Evolutionary conservation across 2,329 filamentous ascomycete genomes (phyloP).

Genomic region (Fusarium austroafricanum): DNA sequence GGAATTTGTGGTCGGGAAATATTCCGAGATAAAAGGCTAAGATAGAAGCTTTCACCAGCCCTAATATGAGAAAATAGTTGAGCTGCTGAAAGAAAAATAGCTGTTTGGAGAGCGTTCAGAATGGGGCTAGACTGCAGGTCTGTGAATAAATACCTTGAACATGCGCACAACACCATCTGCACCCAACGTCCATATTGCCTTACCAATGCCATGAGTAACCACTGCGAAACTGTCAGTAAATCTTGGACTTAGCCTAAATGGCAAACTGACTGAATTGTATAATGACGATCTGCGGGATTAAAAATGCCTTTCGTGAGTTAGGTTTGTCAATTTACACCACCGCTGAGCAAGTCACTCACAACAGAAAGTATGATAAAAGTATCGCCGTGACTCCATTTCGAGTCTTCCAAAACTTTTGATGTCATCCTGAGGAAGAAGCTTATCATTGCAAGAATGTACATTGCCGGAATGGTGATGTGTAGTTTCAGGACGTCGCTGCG

Average conservation of each 20-base stretch:
- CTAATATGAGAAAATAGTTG: neutral
- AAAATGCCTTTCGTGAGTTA: neutral
- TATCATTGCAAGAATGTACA: neutral
- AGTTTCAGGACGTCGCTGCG: neutral
- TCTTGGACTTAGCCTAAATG: too few species aligned
- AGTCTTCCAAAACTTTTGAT: neutral
- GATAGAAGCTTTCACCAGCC: neutral
- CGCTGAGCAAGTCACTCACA: neutral
- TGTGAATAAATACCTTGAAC: neutral
- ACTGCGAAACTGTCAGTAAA: neutral
- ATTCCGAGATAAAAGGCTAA: neutral
- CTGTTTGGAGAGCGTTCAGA: neutral
- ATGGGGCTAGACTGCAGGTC: fast-evolving
- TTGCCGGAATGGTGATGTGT: neutral
- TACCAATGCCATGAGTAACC: neutral
- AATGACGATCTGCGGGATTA: neutral
- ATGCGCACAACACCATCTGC: neutral
- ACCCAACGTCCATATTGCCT: neutral
- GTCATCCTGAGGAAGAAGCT: neutral
- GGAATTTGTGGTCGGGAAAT: neutral
- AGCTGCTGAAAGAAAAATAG: neutral
- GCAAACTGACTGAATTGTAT: neutral
- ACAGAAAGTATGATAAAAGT: neutral
- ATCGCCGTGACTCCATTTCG: neutral
- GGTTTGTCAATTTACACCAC: too few species aligned